Conservation (phyloP, 345 rosid species). For the Toxicodendron radicans region DNA sequence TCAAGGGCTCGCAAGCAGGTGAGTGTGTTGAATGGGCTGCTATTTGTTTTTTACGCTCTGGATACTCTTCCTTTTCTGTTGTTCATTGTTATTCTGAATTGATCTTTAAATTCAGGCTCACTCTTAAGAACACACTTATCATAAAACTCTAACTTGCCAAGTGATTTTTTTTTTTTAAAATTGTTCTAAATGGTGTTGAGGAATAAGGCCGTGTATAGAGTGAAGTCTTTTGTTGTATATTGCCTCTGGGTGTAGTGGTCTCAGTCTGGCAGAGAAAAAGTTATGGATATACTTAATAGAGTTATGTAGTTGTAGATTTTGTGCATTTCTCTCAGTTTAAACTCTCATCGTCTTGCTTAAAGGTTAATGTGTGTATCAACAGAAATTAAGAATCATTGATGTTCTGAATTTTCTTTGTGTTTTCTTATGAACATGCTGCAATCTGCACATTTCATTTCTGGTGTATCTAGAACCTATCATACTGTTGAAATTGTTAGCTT, state of each 20-base stretch:
- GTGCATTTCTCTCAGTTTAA: background rate
- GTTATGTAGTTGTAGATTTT: background rate
- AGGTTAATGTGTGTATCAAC: background rate
- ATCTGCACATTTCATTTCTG: background rate
- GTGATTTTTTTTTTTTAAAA: background rate
- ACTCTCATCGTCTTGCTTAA: background rate
- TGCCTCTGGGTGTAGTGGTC: background rate
- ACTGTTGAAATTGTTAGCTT: background rate
- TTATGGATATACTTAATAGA: background rate
- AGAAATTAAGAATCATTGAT: background rate
- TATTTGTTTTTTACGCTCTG: background rate
- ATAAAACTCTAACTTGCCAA: background rate
- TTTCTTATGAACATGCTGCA: background rate
- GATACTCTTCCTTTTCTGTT: background rate
- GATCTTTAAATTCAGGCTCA: background rate
- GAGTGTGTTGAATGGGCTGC: slow-evolving; percentile 21
- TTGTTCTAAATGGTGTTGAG: background rate
- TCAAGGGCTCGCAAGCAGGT: slow-evolving; percentile 99
- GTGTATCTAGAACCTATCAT: background rate
- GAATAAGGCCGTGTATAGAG: background rate
- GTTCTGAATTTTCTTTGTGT: background rate
- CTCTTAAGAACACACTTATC: too few relatives aligned
- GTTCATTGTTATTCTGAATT: background rate
- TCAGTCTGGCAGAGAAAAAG: background rate
- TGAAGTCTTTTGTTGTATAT: background rate